Evolutionary conservation across 805 yeast species (phyloP).

Genomic region (Pichia heedii): DNA sequence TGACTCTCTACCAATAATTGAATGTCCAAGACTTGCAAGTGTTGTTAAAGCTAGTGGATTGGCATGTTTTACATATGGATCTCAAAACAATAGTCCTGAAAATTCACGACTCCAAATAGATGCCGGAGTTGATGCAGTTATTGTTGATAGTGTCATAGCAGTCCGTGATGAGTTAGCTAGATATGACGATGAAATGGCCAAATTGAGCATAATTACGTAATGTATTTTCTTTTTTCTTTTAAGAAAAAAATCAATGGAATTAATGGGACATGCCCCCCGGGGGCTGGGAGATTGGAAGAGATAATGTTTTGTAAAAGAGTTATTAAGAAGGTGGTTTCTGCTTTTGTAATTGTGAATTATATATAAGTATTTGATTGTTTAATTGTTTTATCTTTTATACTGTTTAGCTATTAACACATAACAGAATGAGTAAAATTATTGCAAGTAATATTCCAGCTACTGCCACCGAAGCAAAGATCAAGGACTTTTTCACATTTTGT

Average conservation of each 20-base stretch:
- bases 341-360: too few relatives aligned
- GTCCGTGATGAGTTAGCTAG: constrained; percentile 70
- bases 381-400: too few relatives aligned
- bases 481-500: constrained; percentile 68
- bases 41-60: constrained; percentile 89
- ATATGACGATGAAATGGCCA: constrained; percentile 4
- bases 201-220: not conserved
- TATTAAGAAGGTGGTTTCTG: too few relatives aligned
- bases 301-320: too few relatives aligned
- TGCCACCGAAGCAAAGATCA: constrained; percentile 41
- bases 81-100: constrained; percentile 74
- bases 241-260: too few relatives aligned
- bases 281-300: too few relatives aligned
- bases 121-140: constrained; percentile 98
- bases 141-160: constrained; percentile 88
- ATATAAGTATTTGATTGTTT: too few relatives aligned
- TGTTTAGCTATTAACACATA: too few relatives aligned
- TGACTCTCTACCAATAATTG: constrained; percentile 79
- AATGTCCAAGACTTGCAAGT: constrained; percentile 80
- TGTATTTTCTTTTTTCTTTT: not conserved
- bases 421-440: constrained; percentile 32
- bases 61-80: constrained; percentile 90
- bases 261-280: too few relatives aligned
- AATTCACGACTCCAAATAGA: constrained; percentile 78
- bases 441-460: constrained; percentile 48